phyloP scores from a whole-genome alignment of 2,329 filamentous ascomycete genomes.

The Aspergillus unguis region DNA sequence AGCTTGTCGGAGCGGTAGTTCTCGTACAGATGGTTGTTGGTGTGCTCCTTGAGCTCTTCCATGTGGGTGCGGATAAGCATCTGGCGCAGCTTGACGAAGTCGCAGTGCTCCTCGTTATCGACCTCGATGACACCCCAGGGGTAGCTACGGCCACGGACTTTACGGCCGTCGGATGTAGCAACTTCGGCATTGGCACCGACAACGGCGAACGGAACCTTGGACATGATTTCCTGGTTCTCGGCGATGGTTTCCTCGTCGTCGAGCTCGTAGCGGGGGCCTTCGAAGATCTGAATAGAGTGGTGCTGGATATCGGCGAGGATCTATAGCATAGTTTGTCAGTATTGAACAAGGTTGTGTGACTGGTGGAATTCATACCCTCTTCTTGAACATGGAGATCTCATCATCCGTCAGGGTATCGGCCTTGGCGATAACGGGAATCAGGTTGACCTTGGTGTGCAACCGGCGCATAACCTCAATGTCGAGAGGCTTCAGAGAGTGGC shows the following conservation, averaged over 20 bases:
- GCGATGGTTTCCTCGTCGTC: conserved; percentile 99
- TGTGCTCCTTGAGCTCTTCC: conserved; percentile 99
- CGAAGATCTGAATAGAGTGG: conserved; percentile 98
- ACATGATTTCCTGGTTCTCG: conserved; percentile 99
- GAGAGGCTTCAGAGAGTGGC: conserved; percentile 95
- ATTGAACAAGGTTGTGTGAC: conserved; percentile 1
- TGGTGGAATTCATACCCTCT: conserved; percentile 65
- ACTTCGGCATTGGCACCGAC: conserved; percentile 97
- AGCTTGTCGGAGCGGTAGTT: conserved; percentile 99
- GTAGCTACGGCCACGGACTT: conserved; percentile 92
- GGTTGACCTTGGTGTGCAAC: conserved; percentile 99
- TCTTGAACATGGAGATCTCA: conserved; percentile 91
- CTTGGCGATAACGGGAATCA: conserved; percentile 99
- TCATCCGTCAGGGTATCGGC: conserved; percentile 96
- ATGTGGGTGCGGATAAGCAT: conserved; percentile 99
- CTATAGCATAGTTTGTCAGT: conserved; percentile 49
- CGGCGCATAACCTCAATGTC: conserved; percentile 99
- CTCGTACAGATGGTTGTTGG: conserved; percentile 98
- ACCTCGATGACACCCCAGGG: conserved; percentile 99
- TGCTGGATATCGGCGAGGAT: conserved; percentile 95
- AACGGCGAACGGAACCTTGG: conserved; percentile 97
- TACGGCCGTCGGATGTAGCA: conserved; percentile 83
- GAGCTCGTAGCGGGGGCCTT: conserved; percentile 95
- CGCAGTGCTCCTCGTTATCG: conserved; percentile 99
- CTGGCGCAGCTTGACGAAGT: conserved; percentile 99